Base-by-base conservation (phyloP, 2,329 filamentous ascomycete species). In the Ophiocordyceps sinensis region DNA sequence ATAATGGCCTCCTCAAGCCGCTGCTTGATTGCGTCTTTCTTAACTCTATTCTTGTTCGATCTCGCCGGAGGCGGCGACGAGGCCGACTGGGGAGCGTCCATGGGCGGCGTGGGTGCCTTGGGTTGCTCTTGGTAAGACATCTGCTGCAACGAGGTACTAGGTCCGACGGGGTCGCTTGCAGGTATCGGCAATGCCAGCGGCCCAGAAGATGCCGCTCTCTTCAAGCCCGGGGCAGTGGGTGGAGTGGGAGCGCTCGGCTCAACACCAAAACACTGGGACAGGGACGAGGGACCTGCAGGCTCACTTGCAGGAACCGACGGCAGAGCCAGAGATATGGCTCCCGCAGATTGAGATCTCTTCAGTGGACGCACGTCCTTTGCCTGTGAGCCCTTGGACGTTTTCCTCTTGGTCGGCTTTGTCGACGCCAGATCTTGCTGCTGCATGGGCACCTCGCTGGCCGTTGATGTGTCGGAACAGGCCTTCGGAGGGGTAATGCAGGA, bases 1-100 rank as follows among this genome's bases (percentile, higher is more conserved):
- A 71, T 71, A 41, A 96, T 79, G 0, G 77, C 77, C 32, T 66
- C 64, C 47, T 79, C 71, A 2, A 81, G 55, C 35, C 70, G 70
- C 46, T 77, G 70, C 52, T 69, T 71, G 48, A 77, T 77, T 3
- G 72, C 65, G 36, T 71, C 64, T 48, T 84, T 83, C 52, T 78
- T 77, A 3, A 77, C 71, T 19, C 66, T 59, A 64, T 81, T 70
- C 70, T 82, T 73, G 70, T 79, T 67, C 58, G 73, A 62, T 61
- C 73, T 57, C 59, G 67, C 49, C 59, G 70, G 53, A 1, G 56
- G 55, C 0, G 63, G 62, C 4, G 63, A 64, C 4, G 61, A 62
- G n/a, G 55, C 54, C 4, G 55, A 47, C 6, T 56, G 54, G 13
- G 52, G 48, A 26, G 54, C 52, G 43, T 75, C 70, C 44, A 65